phyloP scores from a whole-genome alignment of 169 alveolate species.

The Plasmodium coatneyi region DNA sequence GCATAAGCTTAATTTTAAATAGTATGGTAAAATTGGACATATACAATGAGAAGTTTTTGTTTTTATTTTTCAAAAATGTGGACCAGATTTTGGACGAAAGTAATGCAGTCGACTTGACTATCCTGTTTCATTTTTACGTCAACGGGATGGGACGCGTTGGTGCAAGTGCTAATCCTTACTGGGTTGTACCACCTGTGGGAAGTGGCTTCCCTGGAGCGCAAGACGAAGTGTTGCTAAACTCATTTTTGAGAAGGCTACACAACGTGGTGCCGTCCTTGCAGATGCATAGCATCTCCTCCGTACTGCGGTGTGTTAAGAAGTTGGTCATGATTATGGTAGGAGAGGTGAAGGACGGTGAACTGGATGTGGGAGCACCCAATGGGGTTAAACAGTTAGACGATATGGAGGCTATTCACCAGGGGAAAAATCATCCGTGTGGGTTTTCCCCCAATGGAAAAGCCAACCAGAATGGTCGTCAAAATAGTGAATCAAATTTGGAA shows the following conservation, averaged over 20 bases:
- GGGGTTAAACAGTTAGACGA: background rate
- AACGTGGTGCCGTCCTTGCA: slow-evolving; percentile 7
- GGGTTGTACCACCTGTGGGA: background rate
- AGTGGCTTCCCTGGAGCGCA: background rate
- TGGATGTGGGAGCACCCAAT: background rate
- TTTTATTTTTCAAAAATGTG: slow-evolving; percentile 62
- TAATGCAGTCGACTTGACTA: slow-evolving; percentile 29
- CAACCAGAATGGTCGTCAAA: background rate
- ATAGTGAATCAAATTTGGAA: background rate
- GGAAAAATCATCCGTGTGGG: background rate
- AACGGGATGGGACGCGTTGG: background rate
- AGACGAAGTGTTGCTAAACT: background rate
- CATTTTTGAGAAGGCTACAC: slow-evolving; percentile 21
- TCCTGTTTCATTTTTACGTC: slow-evolving; percentile 62
- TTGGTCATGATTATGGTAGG: slow-evolving; percentile 7
- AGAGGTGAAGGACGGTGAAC: background rate
- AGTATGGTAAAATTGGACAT: slow-evolving; percentile 49
- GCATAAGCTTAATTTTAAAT: slow-evolving; percentile 68
- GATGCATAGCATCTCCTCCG: slow-evolving; percentile 56
- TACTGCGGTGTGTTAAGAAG: slow-evolving; percentile 57
- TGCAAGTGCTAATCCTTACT: background rate
- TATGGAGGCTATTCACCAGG: background rate
- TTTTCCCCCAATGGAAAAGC: background rate
- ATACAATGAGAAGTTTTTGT: slow-evolving; percentile 26
- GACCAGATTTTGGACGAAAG: slow-evolving; percentile 12